Conservation (phyloP, 768 basidiomycete species). For the Boletellus sp. region DNA sequence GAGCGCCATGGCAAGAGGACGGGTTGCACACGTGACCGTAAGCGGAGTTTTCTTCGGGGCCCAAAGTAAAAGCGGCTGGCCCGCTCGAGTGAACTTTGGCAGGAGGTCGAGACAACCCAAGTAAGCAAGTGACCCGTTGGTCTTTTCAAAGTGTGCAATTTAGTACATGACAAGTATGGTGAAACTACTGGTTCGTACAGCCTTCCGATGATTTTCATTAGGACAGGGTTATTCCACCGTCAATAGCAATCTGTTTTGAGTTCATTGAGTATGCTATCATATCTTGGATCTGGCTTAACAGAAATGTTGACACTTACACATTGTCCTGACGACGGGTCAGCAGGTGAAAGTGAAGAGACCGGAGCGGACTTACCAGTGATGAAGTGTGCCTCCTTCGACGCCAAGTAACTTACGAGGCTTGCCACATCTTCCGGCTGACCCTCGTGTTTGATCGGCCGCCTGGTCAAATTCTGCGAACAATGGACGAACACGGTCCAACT, state of each 20-base stretch:
- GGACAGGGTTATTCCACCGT: not conserved
- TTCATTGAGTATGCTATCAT: not conserved
- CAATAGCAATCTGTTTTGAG: not conserved
- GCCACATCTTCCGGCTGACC: slow-evolving; percentile 36
- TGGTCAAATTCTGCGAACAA: not conserved
- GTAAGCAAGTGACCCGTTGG: too few relatives aligned
- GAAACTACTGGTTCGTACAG: too few relatives aligned
- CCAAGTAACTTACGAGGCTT: slow-evolving; percentile 35
- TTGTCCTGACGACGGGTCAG: not conserved
- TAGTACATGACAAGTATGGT: not conserved
- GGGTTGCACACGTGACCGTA: too few relatives aligned
- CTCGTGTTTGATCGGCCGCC: slow-evolving; percentile 3
- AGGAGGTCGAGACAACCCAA: too few relatives aligned
- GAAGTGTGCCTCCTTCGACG: slow-evolving; percentile 33
- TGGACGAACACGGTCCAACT: not conserved
- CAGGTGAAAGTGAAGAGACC: not conserved
- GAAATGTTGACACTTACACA: not conserved
- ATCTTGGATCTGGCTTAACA: too few relatives aligned
- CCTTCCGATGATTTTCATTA: not conserved
- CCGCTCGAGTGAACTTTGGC: too few relatives aligned
- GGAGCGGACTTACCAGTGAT: not conserved
- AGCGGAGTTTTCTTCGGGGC: too few relatives aligned
- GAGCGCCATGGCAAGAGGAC: too few relatives aligned
- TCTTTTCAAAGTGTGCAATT: not conserved
- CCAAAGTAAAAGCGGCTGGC: too few relatives aligned